Percentiles rank a stretch among this genome's conserved stretches.
phyloP scores from a whole-genome alignment of 2,329 filamentous ascomycete species.

The Fusarium bulbicola region DNA sequence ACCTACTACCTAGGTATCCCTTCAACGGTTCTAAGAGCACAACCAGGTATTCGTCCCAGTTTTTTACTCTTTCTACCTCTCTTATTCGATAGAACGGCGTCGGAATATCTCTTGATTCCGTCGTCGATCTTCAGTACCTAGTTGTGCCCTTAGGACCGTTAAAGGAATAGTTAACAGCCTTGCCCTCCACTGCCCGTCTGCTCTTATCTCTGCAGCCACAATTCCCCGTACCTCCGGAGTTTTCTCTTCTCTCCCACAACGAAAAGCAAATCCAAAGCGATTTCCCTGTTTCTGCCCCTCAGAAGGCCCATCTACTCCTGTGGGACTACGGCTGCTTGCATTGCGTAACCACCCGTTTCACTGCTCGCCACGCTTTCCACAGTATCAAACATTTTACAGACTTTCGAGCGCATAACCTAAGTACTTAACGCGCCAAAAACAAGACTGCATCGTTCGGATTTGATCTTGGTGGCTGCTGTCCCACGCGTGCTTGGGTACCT shows the following conservation, averaged over 20 bases:
- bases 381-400: not conserved
- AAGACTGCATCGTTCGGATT: not conserved
- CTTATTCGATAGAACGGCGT: no score
- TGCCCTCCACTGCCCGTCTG: not conserved
- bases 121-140: no score
- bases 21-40: no score
- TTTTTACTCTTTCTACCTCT: no score
- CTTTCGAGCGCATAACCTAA: not conserved
- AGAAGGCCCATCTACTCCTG: not conserved
- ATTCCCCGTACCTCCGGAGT: not conserved
- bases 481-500: no score
- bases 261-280: not conserved
- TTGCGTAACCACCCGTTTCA: not conserved
- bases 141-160: no score
- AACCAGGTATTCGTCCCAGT: no score
- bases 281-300: not conserved
- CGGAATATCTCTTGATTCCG: no score
- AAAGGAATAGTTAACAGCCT: no score
- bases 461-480: no score
- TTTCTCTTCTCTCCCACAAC: not conserved
- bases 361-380: not conserved
- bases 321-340: not conserved
- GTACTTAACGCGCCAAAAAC: not conserved
- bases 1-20: no score
- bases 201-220: not conserved